Base-by-base conservation (phyloP, 116 monocot species). In the Phalaenopsis hybrid region DNA sequence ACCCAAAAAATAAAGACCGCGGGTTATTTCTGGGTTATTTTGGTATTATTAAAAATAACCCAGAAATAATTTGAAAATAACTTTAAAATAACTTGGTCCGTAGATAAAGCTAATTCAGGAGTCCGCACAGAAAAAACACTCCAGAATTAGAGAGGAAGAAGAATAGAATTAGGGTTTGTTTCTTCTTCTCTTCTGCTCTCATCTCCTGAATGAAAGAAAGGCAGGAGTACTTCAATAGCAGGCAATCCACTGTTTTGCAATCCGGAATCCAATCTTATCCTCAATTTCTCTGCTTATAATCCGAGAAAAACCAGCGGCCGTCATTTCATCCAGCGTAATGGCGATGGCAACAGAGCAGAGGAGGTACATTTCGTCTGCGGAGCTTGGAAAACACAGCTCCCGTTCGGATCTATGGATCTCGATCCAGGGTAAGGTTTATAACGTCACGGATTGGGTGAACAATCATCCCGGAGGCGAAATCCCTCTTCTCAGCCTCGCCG, bases 361-460 rank as follows among this genome's bases (percentile, higher is more conserved):
- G 4, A 77, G 77, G 23, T 77, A 77, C 72, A 82, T 86, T 73
- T 63, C 82, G 69, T 58, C 82, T 17, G 57, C 48, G 75, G 86
- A 86, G 75, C 82, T 86, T 11, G 45, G 76, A 9, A 15, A 48
- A 21, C 86, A 86, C 86, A 67, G 65, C 72, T 61, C 37, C 28
- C 23, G 52, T 2, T 41, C 86, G 20, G 86, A 86, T 58, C 79
- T 82, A 18, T 86, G 86, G 86, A 86, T 86, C 75, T 82, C 79
- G 5, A 82, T 86, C 79, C 86, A 86, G 21, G 82, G 86, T 13
- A 86, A 86, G 82, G 82, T 86, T n/a, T 86, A 86, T 75, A 76
- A 86, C 79, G 86, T 86, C 73, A 86, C 80, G 45, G 44, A 51
- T 11, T 84, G 77, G 84, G 28, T 68, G 5, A 61, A 76, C 3